These are phyloP conservation scores for Paecilomyces fulvus DNA, from an alignment of 2,329 filamentous ascomycete genomes.

Conservation along the genomic window DNA sequence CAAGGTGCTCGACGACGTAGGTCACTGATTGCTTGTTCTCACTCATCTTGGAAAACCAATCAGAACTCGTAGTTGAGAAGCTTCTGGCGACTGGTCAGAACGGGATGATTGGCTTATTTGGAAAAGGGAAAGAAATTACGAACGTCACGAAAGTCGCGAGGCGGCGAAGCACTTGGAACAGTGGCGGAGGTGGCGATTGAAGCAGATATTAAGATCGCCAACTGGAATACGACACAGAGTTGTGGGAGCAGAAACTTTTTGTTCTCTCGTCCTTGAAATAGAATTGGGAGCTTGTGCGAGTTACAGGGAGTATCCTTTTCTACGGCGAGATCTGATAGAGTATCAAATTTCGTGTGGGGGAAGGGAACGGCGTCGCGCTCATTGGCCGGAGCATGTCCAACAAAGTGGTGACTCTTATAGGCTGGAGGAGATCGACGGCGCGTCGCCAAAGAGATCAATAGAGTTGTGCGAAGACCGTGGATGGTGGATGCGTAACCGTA, in stretches of 20 bases:
- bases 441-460: background rate
- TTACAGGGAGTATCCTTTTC: background rate
- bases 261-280: background rate
- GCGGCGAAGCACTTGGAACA: background rate
- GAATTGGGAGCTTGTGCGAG: background rate
- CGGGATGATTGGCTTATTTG: background rate
- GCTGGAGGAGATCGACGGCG: background rate
- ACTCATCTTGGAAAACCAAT: slow-evolving; percentile 14
- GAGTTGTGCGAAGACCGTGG: background rate
- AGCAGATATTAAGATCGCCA: background rate
- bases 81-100: background rate
- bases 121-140: background rate
- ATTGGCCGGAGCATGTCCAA: background rate
- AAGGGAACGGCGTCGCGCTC: background rate
- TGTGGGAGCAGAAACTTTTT: background rate
- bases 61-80: background rate
- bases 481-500: background rate
- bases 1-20: slow-evolving; percentile 94
- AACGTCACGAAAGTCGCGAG: background rate
- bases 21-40: slow-evolving; percentile 46
- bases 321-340: background rate
- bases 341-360: background rate
- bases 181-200: background rate
- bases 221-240: background rate
- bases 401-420: background rate